Conservation (phyloP, 148 eudicot genomes). For the Salicornia ramosissima region DNA sequence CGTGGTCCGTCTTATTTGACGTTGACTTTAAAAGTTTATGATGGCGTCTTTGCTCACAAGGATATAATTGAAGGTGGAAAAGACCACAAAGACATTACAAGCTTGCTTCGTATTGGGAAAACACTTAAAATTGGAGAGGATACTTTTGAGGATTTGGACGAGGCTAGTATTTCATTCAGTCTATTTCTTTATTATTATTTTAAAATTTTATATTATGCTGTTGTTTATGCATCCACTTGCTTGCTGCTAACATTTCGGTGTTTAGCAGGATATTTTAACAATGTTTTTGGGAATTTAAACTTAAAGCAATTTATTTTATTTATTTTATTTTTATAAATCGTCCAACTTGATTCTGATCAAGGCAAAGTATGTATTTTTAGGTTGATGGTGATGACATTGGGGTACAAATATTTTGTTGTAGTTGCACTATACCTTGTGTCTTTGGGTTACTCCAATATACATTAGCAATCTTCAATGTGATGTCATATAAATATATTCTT, state of each 20-base stretch:
- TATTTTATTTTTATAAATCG: no score
- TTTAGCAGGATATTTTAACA: neutral
- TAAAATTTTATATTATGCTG: neutral
- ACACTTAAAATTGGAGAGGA: conserved; percentile 85
- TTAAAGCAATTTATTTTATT: neutral
- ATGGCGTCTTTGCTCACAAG: conserved; percentile 90
- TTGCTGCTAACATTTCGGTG: neutral
- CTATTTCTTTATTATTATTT: neutral
- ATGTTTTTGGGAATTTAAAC: neutral
- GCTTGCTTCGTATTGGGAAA: conserved; percentile 90
- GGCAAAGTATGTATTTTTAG: neutral
- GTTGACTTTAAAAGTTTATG: conserved; percentile 77
- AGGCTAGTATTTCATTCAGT: conserved; percentile 42
- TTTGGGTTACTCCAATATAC: neutral
- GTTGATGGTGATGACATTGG: neutral
- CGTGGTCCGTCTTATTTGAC: conserved; percentile 87
- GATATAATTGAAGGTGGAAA: conserved; percentile 92
- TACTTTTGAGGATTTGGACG: conserved; percentile 92
- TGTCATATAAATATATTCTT: no score
- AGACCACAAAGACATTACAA: conserved; percentile 86
- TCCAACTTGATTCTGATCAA: no score
- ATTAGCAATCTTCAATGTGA: no score
- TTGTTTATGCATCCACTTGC: conserved; percentile 6
- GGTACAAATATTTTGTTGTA: neutral
- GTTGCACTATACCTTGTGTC: neutral